Percentiles rank a stretch among this genome's conserved stretches.
Conservation (phyloP, 179 eudicot genomes). For the Sideroxylon spinosum region DNA sequence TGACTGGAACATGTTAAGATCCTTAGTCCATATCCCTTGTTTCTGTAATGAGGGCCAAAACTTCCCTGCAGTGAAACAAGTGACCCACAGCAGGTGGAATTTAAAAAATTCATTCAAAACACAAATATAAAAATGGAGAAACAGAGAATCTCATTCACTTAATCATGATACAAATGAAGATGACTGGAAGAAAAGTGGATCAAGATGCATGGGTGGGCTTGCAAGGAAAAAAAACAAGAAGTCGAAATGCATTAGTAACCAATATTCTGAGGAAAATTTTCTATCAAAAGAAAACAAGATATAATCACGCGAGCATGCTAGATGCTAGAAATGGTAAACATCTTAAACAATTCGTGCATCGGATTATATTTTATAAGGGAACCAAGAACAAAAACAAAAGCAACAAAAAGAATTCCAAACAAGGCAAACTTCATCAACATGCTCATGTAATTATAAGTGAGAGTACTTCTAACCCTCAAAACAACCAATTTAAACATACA, state of each 20-base stretch:
- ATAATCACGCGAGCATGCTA: neutral
- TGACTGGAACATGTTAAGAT: no score
- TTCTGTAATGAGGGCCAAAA: no score
- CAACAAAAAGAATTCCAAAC: neutral
- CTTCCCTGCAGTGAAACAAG: no score
- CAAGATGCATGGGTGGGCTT: neutral
- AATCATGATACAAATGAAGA: neutral
- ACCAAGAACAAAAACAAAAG: neutral
- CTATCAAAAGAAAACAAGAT: neutral
- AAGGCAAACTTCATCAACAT: conserved; percentile 1
- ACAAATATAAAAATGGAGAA: neutral
- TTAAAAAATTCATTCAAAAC: no score
- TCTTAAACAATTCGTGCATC: neutral
- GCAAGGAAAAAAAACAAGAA: neutral
- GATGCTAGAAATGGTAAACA: neutral
- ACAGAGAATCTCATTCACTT: neutral
- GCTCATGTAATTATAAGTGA: neutral
- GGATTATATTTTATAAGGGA: neutral
- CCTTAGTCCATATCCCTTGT: no score
- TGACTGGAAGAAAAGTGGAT: neutral
- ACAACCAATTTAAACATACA: neutral
- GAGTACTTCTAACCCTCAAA: neutral
- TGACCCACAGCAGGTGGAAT: no score
- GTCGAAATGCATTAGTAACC: neutral
- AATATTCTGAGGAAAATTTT: no score